These are phyloP conservation scores for Pseudovirgaria hyperparasitica DNA, from an alignment of 2,329 filamentous ascomycete genomes.

Conservation along the genomic window DNA sequence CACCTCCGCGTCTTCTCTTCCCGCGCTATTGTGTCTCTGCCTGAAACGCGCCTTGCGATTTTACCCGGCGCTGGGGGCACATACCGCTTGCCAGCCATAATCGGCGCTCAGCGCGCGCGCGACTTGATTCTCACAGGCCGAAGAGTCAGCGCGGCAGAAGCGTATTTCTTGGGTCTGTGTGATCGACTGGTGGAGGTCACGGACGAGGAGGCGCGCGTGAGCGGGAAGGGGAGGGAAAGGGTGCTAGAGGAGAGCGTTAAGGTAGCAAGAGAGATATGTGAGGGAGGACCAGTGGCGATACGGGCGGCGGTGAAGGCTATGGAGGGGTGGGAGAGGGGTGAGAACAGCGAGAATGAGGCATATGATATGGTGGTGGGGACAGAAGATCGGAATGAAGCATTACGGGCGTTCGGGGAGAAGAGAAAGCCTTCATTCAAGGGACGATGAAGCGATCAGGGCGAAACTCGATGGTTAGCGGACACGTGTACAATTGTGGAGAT, in stretches of 20 bases:
- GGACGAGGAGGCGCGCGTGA: constrained; percentile 38
- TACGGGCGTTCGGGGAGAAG: constrained; percentile 73
- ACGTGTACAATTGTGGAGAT: too few species aligned
- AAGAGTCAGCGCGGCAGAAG: constrained; percentile 69
- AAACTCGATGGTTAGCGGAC: too few species aligned
- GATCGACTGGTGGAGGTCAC: constrained; percentile 78
- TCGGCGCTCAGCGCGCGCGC: constrained; percentile 70
- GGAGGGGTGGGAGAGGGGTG: constrained; percentile 47
- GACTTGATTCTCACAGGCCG: constrained; percentile 86
- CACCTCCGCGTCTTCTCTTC: constrained; percentile 80
- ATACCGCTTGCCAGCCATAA: constrained; percentile 67
- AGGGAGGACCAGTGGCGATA: constrained; percentile 76
- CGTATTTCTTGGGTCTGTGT: constrained; percentile 81
- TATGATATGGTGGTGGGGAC: constrained; percentile 75
- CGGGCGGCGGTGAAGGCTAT: constrained; percentile 71
- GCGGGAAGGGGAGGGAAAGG: constrained; percentile 47
- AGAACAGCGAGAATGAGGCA: constrained; percentile 73
- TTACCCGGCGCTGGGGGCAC: constrained; percentile 92
- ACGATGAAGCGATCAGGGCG: too few species aligned
- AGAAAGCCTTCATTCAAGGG: constrained; percentile 57
- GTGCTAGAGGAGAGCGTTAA: constrained; percentile 65
- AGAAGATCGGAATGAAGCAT: constrained; percentile 76
- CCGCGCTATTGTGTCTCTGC: constrained; percentile 66
- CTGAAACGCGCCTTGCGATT: constrained; percentile 86
- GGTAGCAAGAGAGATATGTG: constrained; percentile 73